Base-by-base conservation (phyloP, 495 filamentous ascomycete genomes). In the Neurospora sp. region DNA sequence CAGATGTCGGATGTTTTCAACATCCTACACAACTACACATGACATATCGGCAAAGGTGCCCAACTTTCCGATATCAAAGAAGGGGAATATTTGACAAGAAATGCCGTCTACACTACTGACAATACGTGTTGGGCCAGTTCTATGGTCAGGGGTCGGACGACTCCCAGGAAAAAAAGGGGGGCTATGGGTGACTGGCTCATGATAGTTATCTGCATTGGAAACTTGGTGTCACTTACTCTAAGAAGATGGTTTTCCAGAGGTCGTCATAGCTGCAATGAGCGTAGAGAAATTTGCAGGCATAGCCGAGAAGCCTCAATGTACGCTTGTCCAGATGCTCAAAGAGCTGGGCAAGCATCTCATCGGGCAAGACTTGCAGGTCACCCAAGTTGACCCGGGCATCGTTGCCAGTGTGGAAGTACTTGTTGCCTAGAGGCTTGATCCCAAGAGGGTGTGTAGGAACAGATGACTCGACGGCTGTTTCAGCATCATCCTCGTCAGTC, bases 371-470 rank as follows among this genome's bases (percentile, higher is more conserved):
- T 46, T 85, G 82, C 74, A 97, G 90, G 3, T 77, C 74, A 11
- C 94, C 95, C 68, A 89, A 84, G 44, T 80, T 85, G 40, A 83
- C 78, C 53, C 93, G 91, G 27, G 94, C 87, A 81, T 92, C 92
- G 40, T 81, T 84, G 11, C 82, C 83, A 68, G 89, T 87, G 59
- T 88, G 84, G 18, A 86, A 78, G 69, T 93, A 92, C 72, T 91
- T 90, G 86, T 99, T 99, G 69, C 96, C 96, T 77, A 89, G 87
- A 1, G 96, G 96, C 77, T 93, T 96, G 75, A 98, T 87, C 53
- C 91, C 90, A 40, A 97, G 83, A 27, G 95, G 95, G 84, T 99
- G 96, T 53, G 85, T 84, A 18, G 92, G 91, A 69, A 97, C 90
- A 73, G 78, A 82, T 68, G 80, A 76, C 53, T 71, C 77, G 69